phyloP scores from a whole-genome alignment of 2,329 filamentous ascomycete genomes.

The Dactylellina drechsleri region DNA sequence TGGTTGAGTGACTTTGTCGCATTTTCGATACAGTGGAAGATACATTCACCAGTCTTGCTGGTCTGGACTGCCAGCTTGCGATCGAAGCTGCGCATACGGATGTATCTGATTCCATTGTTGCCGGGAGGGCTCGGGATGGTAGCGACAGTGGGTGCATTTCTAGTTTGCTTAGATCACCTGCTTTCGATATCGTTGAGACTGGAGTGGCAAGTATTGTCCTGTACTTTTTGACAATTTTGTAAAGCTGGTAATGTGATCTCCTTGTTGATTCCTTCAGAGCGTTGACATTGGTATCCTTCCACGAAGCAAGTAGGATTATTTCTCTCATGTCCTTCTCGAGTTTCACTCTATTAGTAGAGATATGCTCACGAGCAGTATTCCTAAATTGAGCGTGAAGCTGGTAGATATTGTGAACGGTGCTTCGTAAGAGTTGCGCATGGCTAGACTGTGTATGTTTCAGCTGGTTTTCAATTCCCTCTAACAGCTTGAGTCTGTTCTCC shows the following conservation, averaged over 20 bases:
- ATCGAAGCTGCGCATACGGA: slow-evolving; percentile 21
- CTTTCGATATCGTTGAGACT: slow-evolving; percentile 66
- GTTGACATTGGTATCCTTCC: slow-evolving; percentile 97
- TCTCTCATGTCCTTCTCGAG: slow-evolving; percentile 95
- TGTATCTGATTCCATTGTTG: slow-evolving; percentile 61
- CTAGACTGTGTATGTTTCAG: slow-evolving; percentile 17
- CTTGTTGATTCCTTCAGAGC: slow-evolving; percentile 88
- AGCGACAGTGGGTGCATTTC: neutral
- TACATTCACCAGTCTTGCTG: slow-evolving; percentile 75
- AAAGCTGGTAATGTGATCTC: slow-evolving; percentile 89
- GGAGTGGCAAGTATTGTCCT: slow-evolving; percentile 80
- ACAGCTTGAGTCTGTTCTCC: slow-evolving; percentile 74
- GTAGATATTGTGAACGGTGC: slow-evolving; percentile 30
- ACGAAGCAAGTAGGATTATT: slow-evolving; percentile 90
- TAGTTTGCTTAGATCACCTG: slow-evolving; percentile 32
- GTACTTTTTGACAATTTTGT: slow-evolving; percentile 91
- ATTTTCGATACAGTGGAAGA: slow-evolving; percentile 78
- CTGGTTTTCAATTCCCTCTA: slow-evolving; percentile 61
- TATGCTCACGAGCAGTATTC: slow-evolving; percentile 19
- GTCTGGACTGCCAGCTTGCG: slow-evolving; percentile 28
- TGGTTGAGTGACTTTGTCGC: slow-evolving; percentile 66
- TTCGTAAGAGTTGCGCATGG: slow-evolving; percentile 22
- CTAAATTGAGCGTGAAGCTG: slow-evolving; percentile 37
- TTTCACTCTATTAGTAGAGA: slow-evolving; percentile 69
- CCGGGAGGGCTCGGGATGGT: slow-evolving; percentile 59